phyloP scores from a whole-genome alignment of 2,329 filamentous ascomycete genomes.

The Cladosporium oxysporum region DNA sequence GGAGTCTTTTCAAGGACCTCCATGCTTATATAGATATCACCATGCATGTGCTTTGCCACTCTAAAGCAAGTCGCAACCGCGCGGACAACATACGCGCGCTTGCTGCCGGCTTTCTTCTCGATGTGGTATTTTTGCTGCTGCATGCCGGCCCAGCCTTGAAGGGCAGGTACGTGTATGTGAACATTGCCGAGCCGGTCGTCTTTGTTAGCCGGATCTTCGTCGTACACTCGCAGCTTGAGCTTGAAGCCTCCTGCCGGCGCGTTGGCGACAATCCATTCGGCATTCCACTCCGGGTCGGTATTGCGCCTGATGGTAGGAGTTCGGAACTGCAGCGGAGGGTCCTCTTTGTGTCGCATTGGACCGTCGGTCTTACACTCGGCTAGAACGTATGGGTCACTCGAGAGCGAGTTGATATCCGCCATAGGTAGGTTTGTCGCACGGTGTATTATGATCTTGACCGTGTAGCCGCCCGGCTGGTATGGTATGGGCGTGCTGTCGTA shows the following conservation, averaged over 20 bases:
- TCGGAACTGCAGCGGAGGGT: slow-evolving; percentile 72
- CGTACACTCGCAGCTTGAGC: slow-evolving; percentile 83
- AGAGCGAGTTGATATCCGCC: slow-evolving; percentile 73
- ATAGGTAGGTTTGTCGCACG: slow-evolving; percentile 78
- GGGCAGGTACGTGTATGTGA: slow-evolving; percentile 62
- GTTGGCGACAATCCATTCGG: slow-evolving; percentile 85
- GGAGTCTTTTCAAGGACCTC: slow-evolving; percentile 74
- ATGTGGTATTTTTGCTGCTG: slow-evolving; percentile 66
- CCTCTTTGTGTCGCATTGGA: slow-evolving; percentile 80
- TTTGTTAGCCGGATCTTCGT: slow-evolving; percentile 83
- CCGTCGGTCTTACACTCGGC: slow-evolving; percentile 73
- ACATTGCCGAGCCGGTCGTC: slow-evolving; percentile 89
- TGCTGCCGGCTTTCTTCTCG: slow-evolving; percentile 83
- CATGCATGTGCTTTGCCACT: slow-evolving; percentile 66
- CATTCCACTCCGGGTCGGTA: slow-evolving; percentile 77
- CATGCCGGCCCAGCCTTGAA: slow-evolving; percentile 71
- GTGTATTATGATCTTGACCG: slow-evolving; percentile 81
- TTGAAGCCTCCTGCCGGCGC: slow-evolving; percentile 78
- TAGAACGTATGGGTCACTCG: slow-evolving; percentile 80
- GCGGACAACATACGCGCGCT: slow-evolving; percentile 78
- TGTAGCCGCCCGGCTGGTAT: slow-evolving; percentile 64
- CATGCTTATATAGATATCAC: slow-evolving; percentile 70
- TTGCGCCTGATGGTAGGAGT: slow-evolving; percentile 73
- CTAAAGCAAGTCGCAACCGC: slow-evolving; percentile 65
- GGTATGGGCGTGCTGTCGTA: slow-evolving; percentile 80